Evolutionary conservation across 1,284 basidiomycete species (phyloP), one percentile per base, ranked within the genome.

Genomic region (Paramarasmius palmivorus): DNA sequence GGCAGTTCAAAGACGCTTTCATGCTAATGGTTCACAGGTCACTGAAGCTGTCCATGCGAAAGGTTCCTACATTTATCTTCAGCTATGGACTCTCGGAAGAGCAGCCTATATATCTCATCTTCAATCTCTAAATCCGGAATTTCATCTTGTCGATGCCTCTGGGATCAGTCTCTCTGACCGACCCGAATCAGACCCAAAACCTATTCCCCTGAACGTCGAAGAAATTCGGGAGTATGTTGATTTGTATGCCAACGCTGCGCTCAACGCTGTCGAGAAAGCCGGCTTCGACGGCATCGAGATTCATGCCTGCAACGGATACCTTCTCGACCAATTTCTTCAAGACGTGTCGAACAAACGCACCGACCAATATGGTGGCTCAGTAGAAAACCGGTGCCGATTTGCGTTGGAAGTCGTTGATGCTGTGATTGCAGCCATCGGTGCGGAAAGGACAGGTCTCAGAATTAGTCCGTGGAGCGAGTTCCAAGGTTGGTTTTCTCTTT

Each of bases 361-460:
- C 9, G 83, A 86, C 63, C 64, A 68, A 26, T 86, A 81, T 63
- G 83, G 83, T 4, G 79, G 1, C 70, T 68, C 10, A 45, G n/a
- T 77, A 38, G 74, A 77, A 64, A 79, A 79, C 61, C 68, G 81
- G 38, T 57, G 65, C 1, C 68, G 74, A n/a, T 81, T 83, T 44
- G 61, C 69, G 1, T 67, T 79, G 55, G 67, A 68, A 59, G 72
- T 77, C 4, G 60, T 77, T 22, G 70, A 75, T 3, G 65, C 62
- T 0, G 61, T 75, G 8, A 59, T 57, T 2, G 54, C 59, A 3
- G 65, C 65, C 2, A 57, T 76, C 6, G 73, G 72, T 0, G 59
- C 61, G 15, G 59, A 66, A 36, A 52, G 68, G 12, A 68, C 70
- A 22, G 75, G 69, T 12, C 63, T 79, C 52, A 68, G 78, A n/a